These are phyloP conservation scores for Pseudoneurospora amorphoporcata DNA, from an alignment of 495 filamentous ascomycete species.

Conservation along the genomic window DNA sequence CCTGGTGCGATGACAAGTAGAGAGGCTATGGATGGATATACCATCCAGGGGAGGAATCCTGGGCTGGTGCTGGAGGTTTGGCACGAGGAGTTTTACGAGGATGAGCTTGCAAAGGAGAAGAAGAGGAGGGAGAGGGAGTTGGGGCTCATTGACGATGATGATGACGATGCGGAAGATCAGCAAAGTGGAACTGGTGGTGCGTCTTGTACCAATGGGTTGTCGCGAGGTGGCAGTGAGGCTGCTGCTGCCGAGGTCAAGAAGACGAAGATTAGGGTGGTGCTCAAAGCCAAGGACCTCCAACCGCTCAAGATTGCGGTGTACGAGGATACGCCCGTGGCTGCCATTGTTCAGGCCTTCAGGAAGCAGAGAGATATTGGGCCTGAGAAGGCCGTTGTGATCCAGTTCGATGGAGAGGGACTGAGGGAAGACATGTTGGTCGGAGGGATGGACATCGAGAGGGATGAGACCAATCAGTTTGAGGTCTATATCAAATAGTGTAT, in stretches of 20 bases:
- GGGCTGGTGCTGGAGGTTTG: slow-evolving; percentile 63
- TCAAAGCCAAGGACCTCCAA: slow-evolving; percentile 33
- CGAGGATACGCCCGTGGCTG: slow-evolving; percentile 26
- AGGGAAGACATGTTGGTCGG: slow-evolving; percentile 48
- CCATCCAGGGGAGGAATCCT: slow-evolving; percentile 6
- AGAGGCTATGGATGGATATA: slow-evolving; percentile 12
- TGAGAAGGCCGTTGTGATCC: slow-evolving; percentile 47
- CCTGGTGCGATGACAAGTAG: slow-evolving; percentile 24
- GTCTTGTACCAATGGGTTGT: not conserved
- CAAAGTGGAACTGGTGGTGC: not conserved
- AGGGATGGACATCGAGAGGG: slow-evolving; percentile 55
- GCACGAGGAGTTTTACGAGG: slow-evolving; percentile 49
- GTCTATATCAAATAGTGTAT: slow-evolving; percentile 48
- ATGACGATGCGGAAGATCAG: not conserved
- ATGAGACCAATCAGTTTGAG: slow-evolving; percentile 69
- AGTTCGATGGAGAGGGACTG: slow-evolving; percentile 74
- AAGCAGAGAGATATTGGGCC: slow-evolving; percentile 19
- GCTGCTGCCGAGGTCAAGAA: slow-evolving; percentile 22
- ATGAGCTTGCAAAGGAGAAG: slow-evolving; percentile 30
- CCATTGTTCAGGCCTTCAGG: slow-evolving; percentile 31
- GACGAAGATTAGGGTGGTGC: slow-evolving; percentile 48
- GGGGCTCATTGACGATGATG: slow-evolving; percentile 14
- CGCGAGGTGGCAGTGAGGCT: slow-evolving; percentile 4
- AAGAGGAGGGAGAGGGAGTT: slow-evolving; percentile 20
- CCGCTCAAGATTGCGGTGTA: slow-evolving; percentile 27